These are phyloP conservation scores for Actinomucor elegans DNA, from an alignment of 371 early-diverging fungal species.

Conservation along the genomic window DNA sequence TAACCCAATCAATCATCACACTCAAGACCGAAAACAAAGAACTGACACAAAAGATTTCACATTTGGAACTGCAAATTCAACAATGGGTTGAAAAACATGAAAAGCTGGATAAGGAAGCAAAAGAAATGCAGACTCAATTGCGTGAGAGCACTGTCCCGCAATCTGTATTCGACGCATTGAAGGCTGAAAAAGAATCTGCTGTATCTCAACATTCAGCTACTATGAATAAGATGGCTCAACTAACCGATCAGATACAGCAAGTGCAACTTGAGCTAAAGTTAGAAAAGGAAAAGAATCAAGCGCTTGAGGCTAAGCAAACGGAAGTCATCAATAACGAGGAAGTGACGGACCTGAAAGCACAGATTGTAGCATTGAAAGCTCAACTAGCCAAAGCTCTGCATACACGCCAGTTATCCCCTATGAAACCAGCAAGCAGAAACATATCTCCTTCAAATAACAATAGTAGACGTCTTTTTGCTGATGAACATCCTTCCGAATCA, in stretches of 20 bases:
- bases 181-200: slow-evolving; percentile 40
- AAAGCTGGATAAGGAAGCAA: slow-evolving; percentile 45
- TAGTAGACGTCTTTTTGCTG: slow-evolving; percentile 4
- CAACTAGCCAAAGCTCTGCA: slow-evolving; percentile 34
- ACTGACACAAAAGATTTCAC: slow-evolving; percentile 46
- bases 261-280: slow-evolving; percentile 55
- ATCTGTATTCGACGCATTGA: slow-evolving; percentile 56
- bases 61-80: slow-evolving; percentile 62
- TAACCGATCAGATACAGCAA: slow-evolving; percentile 55
- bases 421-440: slow-evolving; percentile 6
- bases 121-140: slow-evolving; percentile 36
- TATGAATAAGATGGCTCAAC: slow-evolving; percentile 48
- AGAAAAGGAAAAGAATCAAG: slow-evolving; percentile 71
- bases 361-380: slow-evolving; percentile 36
- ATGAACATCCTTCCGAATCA: not conserved
- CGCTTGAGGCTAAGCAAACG: slow-evolving; percentile 33
- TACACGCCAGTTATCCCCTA: slow-evolving; percentile 25
- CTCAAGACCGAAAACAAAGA: slow-evolving; percentile 68
- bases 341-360: slow-evolving; percentile 30
- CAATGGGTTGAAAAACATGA: slow-evolving; percentile 71
- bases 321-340: slow-evolving; percentile 6
- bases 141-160: slow-evolving; percentile 59
- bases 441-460: slow-evolving; percentile 19
- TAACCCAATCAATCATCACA: slow-evolving; percentile 77
- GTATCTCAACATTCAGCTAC: slow-evolving; percentile 39